phyloP scores from a whole-genome alignment of 352 stramenopile genomes.

The Globisporangium sylvaticum region DNA sequence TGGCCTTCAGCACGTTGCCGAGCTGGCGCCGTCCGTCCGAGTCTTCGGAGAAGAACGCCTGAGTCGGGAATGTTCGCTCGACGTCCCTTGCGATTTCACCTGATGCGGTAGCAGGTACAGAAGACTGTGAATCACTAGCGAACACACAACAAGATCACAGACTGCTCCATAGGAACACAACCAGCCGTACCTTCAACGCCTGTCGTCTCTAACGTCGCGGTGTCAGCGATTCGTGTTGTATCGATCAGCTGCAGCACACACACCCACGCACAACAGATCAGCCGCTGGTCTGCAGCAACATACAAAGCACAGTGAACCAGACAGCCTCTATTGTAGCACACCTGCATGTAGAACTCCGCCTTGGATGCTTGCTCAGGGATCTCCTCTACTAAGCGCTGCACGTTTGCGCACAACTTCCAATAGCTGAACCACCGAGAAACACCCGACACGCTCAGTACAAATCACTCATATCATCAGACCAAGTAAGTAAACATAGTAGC shows the following conservation, averaged over 20 bases:
- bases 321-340: neutral
- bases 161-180: neutral
- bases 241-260: conserved; percentile 32
- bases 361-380: conserved; percentile 7
- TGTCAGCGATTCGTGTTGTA: conserved; percentile 32
- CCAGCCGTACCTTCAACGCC: conserved; percentile 52
- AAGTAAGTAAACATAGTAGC: neutral
- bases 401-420: conserved; percentile 33
- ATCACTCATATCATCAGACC: neutral
- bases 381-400: conserved; percentile 25
- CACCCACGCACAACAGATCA: neutral
- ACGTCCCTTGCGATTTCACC: conserved; percentile 77
- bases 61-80: conserved; percentile 60
- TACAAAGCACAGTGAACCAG: too few species aligned
- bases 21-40: conserved; percentile 53
- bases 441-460: neutral
- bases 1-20: conserved; percentile 70
- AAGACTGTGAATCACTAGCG: neutral
- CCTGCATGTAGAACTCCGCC: conserved; percentile 28
- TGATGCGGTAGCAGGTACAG: conserved; percentile 11
- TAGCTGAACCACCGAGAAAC: conserved; percentile 20
- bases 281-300: neutral
- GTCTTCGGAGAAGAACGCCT: conserved; percentile 46
- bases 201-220: conserved; percentile 35
- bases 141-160: neutral